Conservation (phyloP, 1,284 basidiomycete species). For the Trichosporon asahii region DNA sequence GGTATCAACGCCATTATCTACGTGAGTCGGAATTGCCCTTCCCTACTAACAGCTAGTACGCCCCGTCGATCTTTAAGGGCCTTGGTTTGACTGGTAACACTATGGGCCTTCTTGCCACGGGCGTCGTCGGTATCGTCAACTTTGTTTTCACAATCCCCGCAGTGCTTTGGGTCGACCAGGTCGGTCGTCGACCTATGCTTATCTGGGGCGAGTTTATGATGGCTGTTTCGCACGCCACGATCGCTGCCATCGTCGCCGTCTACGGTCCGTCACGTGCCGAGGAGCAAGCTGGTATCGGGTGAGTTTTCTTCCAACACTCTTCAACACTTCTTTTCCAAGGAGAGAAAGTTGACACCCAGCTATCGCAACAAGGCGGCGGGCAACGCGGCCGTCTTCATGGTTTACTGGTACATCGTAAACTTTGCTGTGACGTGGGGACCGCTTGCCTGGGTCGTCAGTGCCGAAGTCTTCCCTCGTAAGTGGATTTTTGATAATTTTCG, state of each 20-base stretch:
- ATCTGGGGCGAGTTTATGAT: slow-evolving; percentile 45
- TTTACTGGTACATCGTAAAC: slow-evolving; percentile 45
- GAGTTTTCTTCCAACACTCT: not conserved
- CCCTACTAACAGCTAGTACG: not conserved
- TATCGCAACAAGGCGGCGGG: not conserved
- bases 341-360: not conserved
- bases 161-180: slow-evolving; percentile 48
- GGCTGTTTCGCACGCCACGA: slow-evolving; percentile 47
- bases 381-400: slow-evolving; percentile 11
- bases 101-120: slow-evolving; percentile 67
- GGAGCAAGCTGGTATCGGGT: not conserved
- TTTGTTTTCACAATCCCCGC: slow-evolving; percentile 49
- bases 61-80: slow-evolving; percentile 18
- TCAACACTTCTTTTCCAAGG: not conserved
- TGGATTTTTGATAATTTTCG: not conserved
- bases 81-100: slow-evolving; percentile 52
- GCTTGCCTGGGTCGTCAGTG: slow-evolving; percentile 48
- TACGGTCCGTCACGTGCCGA: slow-evolving; percentile 10
- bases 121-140: slow-evolving; percentile 71
- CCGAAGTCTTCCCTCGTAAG: slow-evolving; percentile 46
- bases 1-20: slow-evolving; percentile 41
- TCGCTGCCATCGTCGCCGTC: slow-evolving; percentile 41
- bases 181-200: slow-evolving; percentile 47
- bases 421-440: slow-evolving; percentile 51
- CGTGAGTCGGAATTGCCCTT: slow-evolving; percentile 14